phyloP scores from a whole-genome alignment of 192 early-diverging fungal species.

The Pecoramyces ruminantium region DNA sequence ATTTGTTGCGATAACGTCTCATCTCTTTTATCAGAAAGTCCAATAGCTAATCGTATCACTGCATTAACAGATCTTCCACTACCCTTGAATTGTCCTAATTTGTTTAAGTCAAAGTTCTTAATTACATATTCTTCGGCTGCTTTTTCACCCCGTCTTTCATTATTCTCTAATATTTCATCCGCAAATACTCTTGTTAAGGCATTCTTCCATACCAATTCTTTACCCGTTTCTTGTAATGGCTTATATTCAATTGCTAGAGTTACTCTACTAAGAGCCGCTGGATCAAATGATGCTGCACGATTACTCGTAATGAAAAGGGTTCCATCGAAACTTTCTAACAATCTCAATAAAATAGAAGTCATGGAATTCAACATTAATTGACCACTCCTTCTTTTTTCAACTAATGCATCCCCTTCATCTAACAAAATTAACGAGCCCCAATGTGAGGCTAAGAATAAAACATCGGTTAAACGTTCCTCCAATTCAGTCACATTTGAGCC shows the following conservation, averaged over 20 bases:
- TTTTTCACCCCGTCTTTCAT: background rate
- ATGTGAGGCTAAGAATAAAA: conserved; percentile 1
- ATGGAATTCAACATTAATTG: conserved; percentile 4
- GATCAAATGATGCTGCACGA: conserved; percentile 33
- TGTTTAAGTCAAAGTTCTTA: background rate
- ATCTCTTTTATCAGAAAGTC: background rate
- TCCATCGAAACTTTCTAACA: conserved; percentile 42
- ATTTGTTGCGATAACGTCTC: background rate
- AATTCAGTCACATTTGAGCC: conserved; percentile 3
- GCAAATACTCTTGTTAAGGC: background rate
- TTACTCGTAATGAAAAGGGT: conserved; percentile 51
- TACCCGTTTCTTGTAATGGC: background rate
- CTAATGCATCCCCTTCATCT: conserved; percentile 9
- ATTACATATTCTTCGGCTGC: background rate
- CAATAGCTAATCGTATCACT: background rate
- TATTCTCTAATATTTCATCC: background rate
- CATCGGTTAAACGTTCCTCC: conserved; percentile 1
- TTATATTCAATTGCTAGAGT: too few species aligned
- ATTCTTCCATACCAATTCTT: background rate
- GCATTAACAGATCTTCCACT: background rate
- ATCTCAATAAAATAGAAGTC: conserved; percentile 30
- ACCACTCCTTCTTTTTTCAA: conserved; percentile 1
- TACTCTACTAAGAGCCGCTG: conserved; percentile 6
- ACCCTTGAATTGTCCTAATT: background rate
- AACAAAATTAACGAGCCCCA: conserved; percentile 6